Conservation (phyloP, 2,329 filamentous ascomycete genomes). For the Botryotinia calthae region DNA sequence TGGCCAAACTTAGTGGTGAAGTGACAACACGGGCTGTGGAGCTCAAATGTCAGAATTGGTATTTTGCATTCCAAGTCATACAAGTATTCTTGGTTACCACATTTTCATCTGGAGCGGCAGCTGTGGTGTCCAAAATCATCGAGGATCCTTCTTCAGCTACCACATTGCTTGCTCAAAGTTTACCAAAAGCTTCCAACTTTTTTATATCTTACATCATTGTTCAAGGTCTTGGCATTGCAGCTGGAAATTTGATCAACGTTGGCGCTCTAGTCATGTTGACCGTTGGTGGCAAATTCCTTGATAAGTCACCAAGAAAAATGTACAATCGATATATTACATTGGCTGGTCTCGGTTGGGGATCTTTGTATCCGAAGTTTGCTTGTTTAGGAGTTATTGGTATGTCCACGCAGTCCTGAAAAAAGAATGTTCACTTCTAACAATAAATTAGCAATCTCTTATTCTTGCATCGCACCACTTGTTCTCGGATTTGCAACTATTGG, state of each 20-base stretch:
- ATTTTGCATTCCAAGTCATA: slow-evolving; percentile 86
- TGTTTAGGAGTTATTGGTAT: slow-evolving; percentile 75
- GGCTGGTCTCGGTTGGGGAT: slow-evolving; percentile 76
- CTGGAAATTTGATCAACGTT: slow-evolving; percentile 70
- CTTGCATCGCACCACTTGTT: slow-evolving; percentile 80
- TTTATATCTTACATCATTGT: slow-evolving; percentile 94
- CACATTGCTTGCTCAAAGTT: slow-evolving; percentile 64
- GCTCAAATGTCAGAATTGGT: slow-evolving; percentile 82
- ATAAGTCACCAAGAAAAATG: slow-evolving; percentile 75
- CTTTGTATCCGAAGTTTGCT: slow-evolving; percentile 75
- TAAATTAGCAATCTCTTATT: slow-evolving; percentile 70
- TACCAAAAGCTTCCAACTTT: slow-evolving; percentile 87
- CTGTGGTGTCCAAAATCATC: slow-evolving; percentile 62
- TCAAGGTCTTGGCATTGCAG: slow-evolving; percentile 78
- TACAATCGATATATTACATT: slow-evolving; percentile 76
- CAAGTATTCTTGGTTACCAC: slow-evolving; percentile 91
- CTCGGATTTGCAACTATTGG: slow-evolving; percentile 78
- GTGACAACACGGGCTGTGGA: slow-evolving; percentile 78
- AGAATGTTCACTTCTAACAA: slow-evolving; percentile 24
- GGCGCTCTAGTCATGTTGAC: slow-evolving; percentile 69
- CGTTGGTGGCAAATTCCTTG: slow-evolving; percentile 69
- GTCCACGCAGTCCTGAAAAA: slow-evolving; percentile 31
- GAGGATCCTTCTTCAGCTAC: slow-evolving; percentile 61
- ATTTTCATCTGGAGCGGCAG: slow-evolving; percentile 74
- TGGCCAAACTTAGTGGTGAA: slow-evolving; percentile 75